A percentile compares a stretch with the other conserved stretches of the same genome.
Evolutionary conservation across 208 protist species (phyloP).

Genomic region (Leishmania braziliensis): DNA sequence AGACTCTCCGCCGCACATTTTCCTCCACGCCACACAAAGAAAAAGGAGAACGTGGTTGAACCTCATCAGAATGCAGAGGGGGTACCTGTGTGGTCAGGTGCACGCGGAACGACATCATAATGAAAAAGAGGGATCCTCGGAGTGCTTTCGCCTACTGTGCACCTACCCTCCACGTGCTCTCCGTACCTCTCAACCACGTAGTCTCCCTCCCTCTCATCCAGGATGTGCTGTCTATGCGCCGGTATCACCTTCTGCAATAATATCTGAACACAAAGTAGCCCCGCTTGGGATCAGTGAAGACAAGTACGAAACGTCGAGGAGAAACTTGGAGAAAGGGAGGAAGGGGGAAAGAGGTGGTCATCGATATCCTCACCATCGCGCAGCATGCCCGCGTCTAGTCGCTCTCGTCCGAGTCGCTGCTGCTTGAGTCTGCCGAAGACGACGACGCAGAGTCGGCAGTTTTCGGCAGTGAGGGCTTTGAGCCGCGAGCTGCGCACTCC

Average conservation of each 20-base stretch:
- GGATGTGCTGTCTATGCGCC: conserved; percentile 2
- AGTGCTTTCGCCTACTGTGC: neutral
- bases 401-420: conserved; percentile 36
- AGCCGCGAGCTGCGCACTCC: conserved; percentile 45
- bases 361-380: neutral
- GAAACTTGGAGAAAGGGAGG: conserved; percentile 3
- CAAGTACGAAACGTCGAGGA: neutral
- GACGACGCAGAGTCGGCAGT: conserved; percentile 22
- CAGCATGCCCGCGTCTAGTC: conserved; percentile 4
- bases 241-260: conserved; percentile 5
- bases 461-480: conserved; percentile 22
- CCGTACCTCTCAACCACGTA: neutral
- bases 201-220: neutral
- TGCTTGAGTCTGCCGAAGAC: conserved; percentile 22
- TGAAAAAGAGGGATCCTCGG: neutral
- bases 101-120: neutral
- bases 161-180: neutral
- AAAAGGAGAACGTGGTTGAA: conserved; percentile 2
- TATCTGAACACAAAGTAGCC: neutral
- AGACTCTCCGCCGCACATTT: neutral
- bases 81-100: neutral
- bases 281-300: neutral
- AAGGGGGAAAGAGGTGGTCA: conserved; percentile 8
- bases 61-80: neutral
- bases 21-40: neutral